A percentile compares a stretch with the other conserved stretches of the same genome.
These are phyloP conservation scores for Candida andamanensis DNA, from an alignment of 805 yeast species.

Conservation along the genomic window DNA sequence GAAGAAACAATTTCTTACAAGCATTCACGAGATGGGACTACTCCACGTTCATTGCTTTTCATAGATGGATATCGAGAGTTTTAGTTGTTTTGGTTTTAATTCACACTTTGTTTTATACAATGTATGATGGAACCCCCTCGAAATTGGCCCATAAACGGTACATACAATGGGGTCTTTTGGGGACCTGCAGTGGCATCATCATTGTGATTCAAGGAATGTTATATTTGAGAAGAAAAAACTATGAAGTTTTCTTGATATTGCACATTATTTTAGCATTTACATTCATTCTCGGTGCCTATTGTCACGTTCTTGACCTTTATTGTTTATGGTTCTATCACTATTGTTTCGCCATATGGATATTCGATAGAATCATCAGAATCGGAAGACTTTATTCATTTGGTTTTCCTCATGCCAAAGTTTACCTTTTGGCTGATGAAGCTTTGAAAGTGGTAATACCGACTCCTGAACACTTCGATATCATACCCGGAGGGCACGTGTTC, in stretches of 20 bases:
- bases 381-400: constrained; percentile 57
- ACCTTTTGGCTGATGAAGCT: constrained; percentile 40
- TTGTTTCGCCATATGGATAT: constrained; percentile 61
- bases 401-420: constrained; percentile 44
- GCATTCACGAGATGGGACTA: constrained; percentile 35
- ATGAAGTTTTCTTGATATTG: constrained; percentile 48
- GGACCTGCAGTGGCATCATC: constrained; percentile 29
- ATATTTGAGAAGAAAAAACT: constrained; percentile 41
- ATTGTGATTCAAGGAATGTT: constrained; percentile 45
- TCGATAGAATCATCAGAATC: constrained; percentile 58
- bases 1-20: constrained; percentile 34
- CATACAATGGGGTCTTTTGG: constrained; percentile 24
- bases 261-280: constrained; percentile 54
- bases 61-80: constrained; percentile 25
- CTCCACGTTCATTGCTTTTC: constrained; percentile 23
- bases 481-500: constrained; percentile 62
- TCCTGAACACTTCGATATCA: constrained; percentile 50
- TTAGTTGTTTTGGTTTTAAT: constrained; percentile 17
- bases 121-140: constrained; percentile 15
- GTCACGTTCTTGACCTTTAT: constrained; percentile 42
- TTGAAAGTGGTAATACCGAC: constrained; percentile 46
- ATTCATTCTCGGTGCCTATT: constrained; percentile 44
- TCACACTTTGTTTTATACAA: constrained; percentile 21
- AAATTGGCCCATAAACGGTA: constrained; percentile 11
- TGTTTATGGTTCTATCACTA: constrained; percentile 41